Base-by-base conservation (phyloP, 495 filamentous ascomycete species). In the Penicillium taxi region DNA sequence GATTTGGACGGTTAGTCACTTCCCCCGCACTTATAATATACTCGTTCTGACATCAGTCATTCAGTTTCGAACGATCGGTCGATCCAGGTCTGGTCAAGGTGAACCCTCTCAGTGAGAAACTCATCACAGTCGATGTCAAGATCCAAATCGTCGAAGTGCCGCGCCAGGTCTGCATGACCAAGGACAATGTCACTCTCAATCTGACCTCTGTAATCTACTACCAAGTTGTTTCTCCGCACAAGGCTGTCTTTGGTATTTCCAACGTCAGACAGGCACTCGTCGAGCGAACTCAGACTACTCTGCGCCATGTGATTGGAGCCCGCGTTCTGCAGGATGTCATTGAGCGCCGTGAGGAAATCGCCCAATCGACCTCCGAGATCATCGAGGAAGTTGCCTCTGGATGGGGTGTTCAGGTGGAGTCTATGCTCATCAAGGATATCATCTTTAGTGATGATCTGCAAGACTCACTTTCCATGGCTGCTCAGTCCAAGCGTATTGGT, bases 351-450 rank as follows among this genome's bases (percentile, higher is more conserved):
- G 91, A 99, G 61, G 91, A 99, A 61, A 83, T 99, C 40, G 91
- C 91, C 2, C 78, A 84, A 59, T 86, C 80, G 33, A 99, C 95
- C 43, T 79, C 86, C 20, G 91, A 96, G 67, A 96, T 99, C 50
- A 96, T 99, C 55, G 91, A 95, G 59, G 88, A 94, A 44, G 90
- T 94, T 4, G 91, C 91, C 12, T 64, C 75, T 17, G 88, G 86
- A 42, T 99, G 91, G 91, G 91, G 91, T 63, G 88, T 94, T 14
- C 75, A 84, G 54, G 91, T 99, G 39, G 93, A 96, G 72, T 85
- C 79, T 52, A 99, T 99, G 93, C 77, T 99, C 39, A 86, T 99
- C 74, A 99, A 99, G 65, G 91, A 99, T 62, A 94, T 99, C 58
- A 86, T 96, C 58, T 99, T 99, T 80, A 84, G 77, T 72, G 75